A percentile compares a stretch with the other conserved stretches of the same genome.
These are phyloP conservation scores for Fraxinus albicans DNA, from an alignment of 305 asterid genomes.

Conservation along the genomic window DNA sequence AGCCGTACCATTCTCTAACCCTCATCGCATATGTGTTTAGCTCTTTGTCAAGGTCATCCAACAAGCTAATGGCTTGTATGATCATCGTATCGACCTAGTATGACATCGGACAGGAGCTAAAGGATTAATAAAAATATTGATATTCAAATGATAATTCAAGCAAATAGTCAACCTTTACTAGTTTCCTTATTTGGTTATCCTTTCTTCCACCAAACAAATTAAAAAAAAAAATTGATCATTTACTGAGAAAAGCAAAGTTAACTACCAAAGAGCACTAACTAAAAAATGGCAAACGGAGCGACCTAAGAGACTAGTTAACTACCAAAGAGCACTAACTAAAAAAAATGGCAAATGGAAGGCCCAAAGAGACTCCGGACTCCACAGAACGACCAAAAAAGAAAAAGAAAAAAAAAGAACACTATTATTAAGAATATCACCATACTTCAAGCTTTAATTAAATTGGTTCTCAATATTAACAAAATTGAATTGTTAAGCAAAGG, in stretches of 20 bases:
- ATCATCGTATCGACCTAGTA: constrained; percentile 93
- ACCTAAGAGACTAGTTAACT: not conserved
- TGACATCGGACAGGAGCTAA: constrained; percentile 12
- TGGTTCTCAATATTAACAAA: not conserved
- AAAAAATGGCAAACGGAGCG: not conserved
- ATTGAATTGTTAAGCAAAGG: not conserved
- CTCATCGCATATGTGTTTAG: constrained; percentile 95
- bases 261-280: not conserved
- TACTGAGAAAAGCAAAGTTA: not conserved
- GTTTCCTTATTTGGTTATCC: not conserved
- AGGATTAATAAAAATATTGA: not conserved
- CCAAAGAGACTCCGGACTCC: not conserved
- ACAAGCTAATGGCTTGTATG: constrained; percentile 89
- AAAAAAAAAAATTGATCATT: not conserved
- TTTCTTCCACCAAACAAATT: not conserved
- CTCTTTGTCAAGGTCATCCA: constrained; percentile 96
- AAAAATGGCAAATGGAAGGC: not conserved
- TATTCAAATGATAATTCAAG: not conserved
- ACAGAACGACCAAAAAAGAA: not conserved
- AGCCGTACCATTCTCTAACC: constrained; percentile 97
- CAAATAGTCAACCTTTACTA: not conserved
- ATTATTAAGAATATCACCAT: not conserved
- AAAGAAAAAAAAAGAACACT: not conserved
- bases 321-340: not conserved
- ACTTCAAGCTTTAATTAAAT: not conserved